phyloP scores from a whole-genome alignment of 2,329 filamentous ascomycete genomes.

The Microsporum audouinii region DNA sequence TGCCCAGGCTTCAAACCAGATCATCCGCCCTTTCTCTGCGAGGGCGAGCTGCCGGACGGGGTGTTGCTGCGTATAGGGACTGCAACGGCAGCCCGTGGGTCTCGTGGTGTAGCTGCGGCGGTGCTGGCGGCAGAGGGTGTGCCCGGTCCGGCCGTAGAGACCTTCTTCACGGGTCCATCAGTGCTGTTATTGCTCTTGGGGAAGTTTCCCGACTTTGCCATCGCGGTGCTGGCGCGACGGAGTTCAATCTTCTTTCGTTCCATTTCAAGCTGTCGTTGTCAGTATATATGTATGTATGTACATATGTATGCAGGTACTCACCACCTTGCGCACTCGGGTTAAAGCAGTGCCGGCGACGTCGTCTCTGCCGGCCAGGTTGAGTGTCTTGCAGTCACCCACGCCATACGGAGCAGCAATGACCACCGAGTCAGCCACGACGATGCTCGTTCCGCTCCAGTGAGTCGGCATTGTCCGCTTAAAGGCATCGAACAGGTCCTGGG shows the following conservation, averaged over 20 bases:
- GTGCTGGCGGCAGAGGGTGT: not conserved
- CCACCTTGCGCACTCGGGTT: constrained; percentile 38
- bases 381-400: constrained; percentile 41
- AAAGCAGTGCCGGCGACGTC: constrained; percentile 27
- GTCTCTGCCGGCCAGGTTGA: constrained; percentile 27
- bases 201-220: constrained; percentile 7
- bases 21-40: constrained; percentile 12
- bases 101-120: constrained; percentile 3
- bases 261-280: constrained; percentile 33
- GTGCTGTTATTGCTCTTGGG: not conserved
- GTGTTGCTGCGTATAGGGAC: constrained; percentile 8
- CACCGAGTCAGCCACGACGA: constrained; percentile 51
- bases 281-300: not conserved
- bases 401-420: constrained; percentile 48
- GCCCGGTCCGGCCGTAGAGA: not conserved
- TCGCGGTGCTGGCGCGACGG: constrained; percentile 30
- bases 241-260: constrained; percentile 39
- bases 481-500: constrained; percentile 53
- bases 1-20: not conserved
- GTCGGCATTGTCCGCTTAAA: constrained; percentile 50
- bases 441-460: constrained; percentile 48
- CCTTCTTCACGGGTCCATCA: not conserved
- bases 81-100: constrained; percentile 9
- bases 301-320: constrained; percentile 22
- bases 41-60: constrained; percentile 6